Evolutionary conservation across 2,329 filamentous ascomycete genomes (phyloP), one percentile per base, ranked within the genome.

Genomic region (Pestalotiopsis sp.): DNA sequence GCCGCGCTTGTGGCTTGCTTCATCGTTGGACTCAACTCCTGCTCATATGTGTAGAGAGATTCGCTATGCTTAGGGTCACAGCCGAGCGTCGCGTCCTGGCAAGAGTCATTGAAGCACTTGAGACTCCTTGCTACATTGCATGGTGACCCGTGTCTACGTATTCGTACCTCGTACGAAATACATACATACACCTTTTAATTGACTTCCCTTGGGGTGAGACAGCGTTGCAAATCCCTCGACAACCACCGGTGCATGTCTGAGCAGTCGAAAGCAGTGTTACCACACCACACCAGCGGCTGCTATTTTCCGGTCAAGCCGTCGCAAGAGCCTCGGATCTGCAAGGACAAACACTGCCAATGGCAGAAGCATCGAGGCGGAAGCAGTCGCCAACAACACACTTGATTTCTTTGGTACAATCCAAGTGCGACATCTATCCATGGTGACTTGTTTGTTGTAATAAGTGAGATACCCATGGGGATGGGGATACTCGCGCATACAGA

Each of bases 1-100:
- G n/a, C 45, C n/a, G 45, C 45, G 45, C 45, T n/a, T 52, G 57
- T 60, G 57, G 31, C 57, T 60, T 60, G 57, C 57, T 60, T 59
- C 56, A 59, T 59, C 56, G 56, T 27, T 23, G 13, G 56, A 59
- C 20, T 31, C 56, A 13, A 20, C 14, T 23, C 57, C 17, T 52
- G 45, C 45, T 52, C 45, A 20, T 52, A 23, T 23, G 45, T 52
- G 17, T 23, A 3, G 17, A 52, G 45, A 52, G 9, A 52, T 52
- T n/a, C 45, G 17, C 14, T 52, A 52, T 52, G 14, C 45, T n/a
- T 52, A 9, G 45, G 41, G 41, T 49, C 13, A n/a, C 41, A n/a
- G 41, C 41, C 41, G n/a, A n/a, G 41, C 41, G 41, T n/a, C 13
- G 13, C 41, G 41, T n/a, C 41, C 31, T 36, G 31, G 31, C 31